These are phyloP conservation scores for Rhodotorula sp. DNA, from an alignment of 1,284 basidiomycete genomes.

Conservation along the genomic window DNA sequence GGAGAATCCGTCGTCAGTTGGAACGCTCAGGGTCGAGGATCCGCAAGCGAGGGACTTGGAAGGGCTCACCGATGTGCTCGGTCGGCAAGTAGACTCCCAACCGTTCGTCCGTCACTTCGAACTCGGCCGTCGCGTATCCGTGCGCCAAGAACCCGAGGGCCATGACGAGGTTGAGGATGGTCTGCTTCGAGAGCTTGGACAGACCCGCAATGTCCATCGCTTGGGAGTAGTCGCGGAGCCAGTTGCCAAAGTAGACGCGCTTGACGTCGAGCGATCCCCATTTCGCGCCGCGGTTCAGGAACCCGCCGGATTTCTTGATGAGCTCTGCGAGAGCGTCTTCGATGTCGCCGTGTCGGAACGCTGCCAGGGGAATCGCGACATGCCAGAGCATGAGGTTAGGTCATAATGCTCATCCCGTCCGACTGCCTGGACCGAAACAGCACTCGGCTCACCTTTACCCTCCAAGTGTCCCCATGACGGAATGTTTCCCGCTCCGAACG, in stretches of 20 bases:
- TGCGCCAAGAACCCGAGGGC: constrained; percentile 76
- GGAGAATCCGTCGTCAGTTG: constrained; percentile 15
- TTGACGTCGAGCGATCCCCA: constrained; percentile 46
- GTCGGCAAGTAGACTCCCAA: constrained; percentile 81
- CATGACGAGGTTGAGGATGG: constrained; percentile 60
- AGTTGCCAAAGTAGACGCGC: constrained; percentile 52
- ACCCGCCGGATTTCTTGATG: constrained; percentile 41
- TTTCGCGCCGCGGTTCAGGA: constrained; percentile 43
- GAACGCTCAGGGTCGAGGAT: background rate
- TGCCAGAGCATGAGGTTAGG: background rate
- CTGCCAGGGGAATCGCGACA: background rate
- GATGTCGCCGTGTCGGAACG: constrained; percentile 44
- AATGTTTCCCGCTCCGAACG: constrained; percentile 45
- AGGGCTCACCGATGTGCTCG: constrained; percentile 68
- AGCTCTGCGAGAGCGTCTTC: constrained; percentile 40
- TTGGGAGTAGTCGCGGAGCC: constrained; percentile 67
- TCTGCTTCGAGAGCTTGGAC: constrained; percentile 59
- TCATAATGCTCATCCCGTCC: background rate
- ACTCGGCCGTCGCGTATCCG: constrained; percentile 68
- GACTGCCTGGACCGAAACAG: background rate
- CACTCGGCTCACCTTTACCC: constrained; percentile 8
- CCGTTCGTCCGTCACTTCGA: constrained; percentile 84
- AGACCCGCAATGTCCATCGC: constrained; percentile 77
- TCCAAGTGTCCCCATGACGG: constrained; percentile 40
- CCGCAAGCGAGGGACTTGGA: constrained; percentile 58